Evolutionary conservation across 192 early-diverging fungal genomes (phyloP).

Genomic region (Podila epicladia): DNA sequence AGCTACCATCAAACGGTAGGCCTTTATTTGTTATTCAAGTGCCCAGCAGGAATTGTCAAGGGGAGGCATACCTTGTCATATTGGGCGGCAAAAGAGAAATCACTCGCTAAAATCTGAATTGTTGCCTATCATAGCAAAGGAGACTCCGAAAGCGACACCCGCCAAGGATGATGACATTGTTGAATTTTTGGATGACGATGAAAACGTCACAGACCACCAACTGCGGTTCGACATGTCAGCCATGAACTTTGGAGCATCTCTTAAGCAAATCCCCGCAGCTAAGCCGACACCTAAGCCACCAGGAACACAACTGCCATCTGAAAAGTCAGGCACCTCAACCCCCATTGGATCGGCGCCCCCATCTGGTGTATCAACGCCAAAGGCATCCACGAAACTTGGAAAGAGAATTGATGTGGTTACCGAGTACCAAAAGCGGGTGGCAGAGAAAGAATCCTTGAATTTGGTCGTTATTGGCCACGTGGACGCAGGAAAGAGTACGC

Average conservation of each 20-base stretch:
- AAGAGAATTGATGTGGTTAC: constrained; percentile 75
- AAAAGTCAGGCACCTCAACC: constrained; percentile 12
- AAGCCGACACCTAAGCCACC: constrained; percentile 8
- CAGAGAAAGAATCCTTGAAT: constrained; percentile 79
- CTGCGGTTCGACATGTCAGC: constrained; percentile 48
- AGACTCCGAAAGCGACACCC: not conserved
- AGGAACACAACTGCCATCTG: constrained; percentile 1
- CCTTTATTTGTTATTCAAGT: no score
- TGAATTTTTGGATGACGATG: constrained; percentile 45
- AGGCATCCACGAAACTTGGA: constrained; percentile 49
- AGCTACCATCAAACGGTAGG: constrained; percentile 19
- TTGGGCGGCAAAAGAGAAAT: no score
- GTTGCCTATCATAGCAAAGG: not conserved
- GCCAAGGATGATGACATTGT: constrained; percentile 33
- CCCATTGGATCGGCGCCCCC: constrained; percentile 40
- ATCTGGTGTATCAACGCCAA: constrained; percentile 40
- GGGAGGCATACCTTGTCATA: no score
- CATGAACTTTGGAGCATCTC: constrained; percentile 51
- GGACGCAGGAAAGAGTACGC: constrained; percentile 96
- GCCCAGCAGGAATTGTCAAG: not conserved
- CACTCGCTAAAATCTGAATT: no score
- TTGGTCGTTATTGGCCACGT: constrained; percentile 96
- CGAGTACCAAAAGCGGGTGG: constrained; percentile 75
- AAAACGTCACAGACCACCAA: constrained; percentile 20
- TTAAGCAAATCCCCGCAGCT: constrained; percentile 8